Percentiles rank a stretch among this genome's conserved stretches.
phyloP scores from a whole-genome alignment of 164 flowering plant species.

The Piper longum region DNA sequence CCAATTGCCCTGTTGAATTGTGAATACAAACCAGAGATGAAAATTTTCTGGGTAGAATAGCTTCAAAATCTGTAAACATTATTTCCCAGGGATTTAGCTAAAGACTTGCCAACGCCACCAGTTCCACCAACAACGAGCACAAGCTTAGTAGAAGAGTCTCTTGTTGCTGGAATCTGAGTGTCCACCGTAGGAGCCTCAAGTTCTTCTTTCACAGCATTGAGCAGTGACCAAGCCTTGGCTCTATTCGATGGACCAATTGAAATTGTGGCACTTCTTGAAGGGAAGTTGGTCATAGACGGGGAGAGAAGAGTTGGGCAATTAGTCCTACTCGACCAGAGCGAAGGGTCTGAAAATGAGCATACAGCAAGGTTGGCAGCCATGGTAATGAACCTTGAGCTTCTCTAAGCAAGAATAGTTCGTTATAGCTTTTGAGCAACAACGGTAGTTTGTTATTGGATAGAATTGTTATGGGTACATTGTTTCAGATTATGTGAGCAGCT shows the following conservation, averaged over 20 bases:
- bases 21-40: no score
- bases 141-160: constrained; percentile 46
- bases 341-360: not conserved
- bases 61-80: no score
- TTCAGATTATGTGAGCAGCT: no score
- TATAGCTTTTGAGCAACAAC: not conserved
- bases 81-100: no score
- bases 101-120: constrained; percentile 76
- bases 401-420: not conserved
- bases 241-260: not conserved
- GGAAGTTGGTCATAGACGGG: not conserved
- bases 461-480: no score
- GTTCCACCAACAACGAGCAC: constrained; percentile 90
- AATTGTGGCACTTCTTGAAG: not conserved
- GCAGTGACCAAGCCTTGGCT: constrained; percentile 5
- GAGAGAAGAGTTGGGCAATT: not conserved
- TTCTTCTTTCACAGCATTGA: constrained; percentile 35
- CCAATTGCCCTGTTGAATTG: constrained; percentile 56
- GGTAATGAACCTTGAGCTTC: not conserved
- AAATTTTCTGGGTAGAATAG: no score
- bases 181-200: constrained; percentile 18
- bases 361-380: constrained; percentile 1
- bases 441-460: not conserved
- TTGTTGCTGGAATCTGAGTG: constrained; percentile 15
- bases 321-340: not conserved